Evolutionary conservation across 768 basidiomycete species (phyloP).

Genomic region (Suillus hirtellus): DNA sequence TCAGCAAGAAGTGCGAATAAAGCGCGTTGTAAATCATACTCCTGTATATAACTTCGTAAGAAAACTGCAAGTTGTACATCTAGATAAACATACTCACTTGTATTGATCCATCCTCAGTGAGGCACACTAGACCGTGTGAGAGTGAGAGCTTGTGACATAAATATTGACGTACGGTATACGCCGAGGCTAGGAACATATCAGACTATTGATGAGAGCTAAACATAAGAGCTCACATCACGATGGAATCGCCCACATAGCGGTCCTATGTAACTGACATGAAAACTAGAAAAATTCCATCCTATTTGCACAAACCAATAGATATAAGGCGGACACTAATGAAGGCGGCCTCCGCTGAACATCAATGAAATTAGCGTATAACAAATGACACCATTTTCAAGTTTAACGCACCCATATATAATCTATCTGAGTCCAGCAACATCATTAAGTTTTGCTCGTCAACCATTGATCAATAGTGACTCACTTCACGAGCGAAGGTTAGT

Average conservation of each 20-base stretch:
- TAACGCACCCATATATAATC: conserved; percentile 33
- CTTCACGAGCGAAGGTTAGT: conserved; percentile 30
- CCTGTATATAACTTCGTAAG: background rate
- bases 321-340: conserved; percentile 28
- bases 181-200: background rate
- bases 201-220: background rate
- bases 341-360: conserved; percentile 24
- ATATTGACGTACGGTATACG: background rate
- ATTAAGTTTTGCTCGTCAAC: background rate
- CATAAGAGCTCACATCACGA: conserved; percentile 26
- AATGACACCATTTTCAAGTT: background rate
- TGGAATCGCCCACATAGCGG: conserved; percentile 32
- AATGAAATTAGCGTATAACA: conserved; percentile 2
- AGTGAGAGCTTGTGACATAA: background rate
- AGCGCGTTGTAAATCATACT: background rate
- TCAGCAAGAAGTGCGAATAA: background rate
- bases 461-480: conserved; percentile 12
- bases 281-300: background rate
- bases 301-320: conserved; percentile 23
- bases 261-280: conserved; percentile 19
- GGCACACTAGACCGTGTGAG: background rate
- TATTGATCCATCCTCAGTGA: background rate
- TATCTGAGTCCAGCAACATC: conserved; percentile 19
- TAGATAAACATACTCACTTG: background rate
- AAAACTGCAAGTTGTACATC: background rate